Base-by-base conservation (phyloP, 176 grass and related monocot species). In the Pontederia paniculata region DNA sequence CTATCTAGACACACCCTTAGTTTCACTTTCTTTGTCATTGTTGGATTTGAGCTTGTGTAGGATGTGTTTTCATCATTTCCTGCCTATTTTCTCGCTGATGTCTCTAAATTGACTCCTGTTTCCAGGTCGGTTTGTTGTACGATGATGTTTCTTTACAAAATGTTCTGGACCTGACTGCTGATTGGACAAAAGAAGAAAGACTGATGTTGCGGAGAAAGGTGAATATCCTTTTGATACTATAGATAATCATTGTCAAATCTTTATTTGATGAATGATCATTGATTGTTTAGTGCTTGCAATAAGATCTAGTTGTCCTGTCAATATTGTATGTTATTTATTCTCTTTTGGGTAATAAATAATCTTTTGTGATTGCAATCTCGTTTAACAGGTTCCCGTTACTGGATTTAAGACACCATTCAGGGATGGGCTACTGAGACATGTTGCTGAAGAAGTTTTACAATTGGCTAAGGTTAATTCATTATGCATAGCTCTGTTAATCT, bases 111-210 rank as follows among this genome's bases (percentile, higher is more conserved):
- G 37, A 58, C 42, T 3, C 31, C 57, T 45, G 7, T 3, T 37
- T 77, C 37, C 74, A 95, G 91, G 91, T 98, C 44, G 86, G 83
- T 0, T 74, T 98, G 52, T 58, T 91, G 50, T 98, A 98, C 44
- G 93, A 98, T 48, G 93, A 98, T 54, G 74, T 88, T 61, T 83
- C 93, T 21, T 60, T 98, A 17, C 87, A 91, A 46, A 98, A 85
- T 47, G 53, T 98, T 82, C 41, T 82, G 52, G 93, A 98, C 62
- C 84, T 98, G 77, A 91, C 75, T 20, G 63, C 70, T 77, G 87
- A 98, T 82, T 98, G 93, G 86, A 88, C 93, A 55, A 72, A 54
- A 41, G 83, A 98, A 77, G 93, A 98, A 73, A 84, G 87, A 79
- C 74, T 88, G 31, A 98, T 91, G 87, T 50, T 98, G 54, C 78